Evolutionary conservation across 768 basidiomycete species (phyloP).

Genomic region (Kwoniella mangroviensis): DNA sequence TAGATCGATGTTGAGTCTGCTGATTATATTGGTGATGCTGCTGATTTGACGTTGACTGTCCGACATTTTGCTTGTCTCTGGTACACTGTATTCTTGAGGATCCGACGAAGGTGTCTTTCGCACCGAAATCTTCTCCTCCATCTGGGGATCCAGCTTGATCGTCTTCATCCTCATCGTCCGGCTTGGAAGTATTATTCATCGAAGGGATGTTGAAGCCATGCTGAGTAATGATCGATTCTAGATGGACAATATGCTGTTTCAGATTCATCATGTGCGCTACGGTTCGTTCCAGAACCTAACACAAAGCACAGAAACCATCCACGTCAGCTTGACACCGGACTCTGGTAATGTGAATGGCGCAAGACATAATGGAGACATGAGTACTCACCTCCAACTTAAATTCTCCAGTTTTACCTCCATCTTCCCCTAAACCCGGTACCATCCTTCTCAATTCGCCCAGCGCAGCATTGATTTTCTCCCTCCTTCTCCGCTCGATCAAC

Average conservation of each 20-base stretch:
- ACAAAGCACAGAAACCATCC: background rate
- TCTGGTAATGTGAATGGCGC: no score
- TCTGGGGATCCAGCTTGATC: background rate
- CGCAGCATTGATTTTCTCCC: constrained; percentile 95
- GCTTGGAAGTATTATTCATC: background rate
- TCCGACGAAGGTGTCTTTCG: background rate
- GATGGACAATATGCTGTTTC: constrained; percentile 63
- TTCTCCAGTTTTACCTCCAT: constrained; percentile 75
- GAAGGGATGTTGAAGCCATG: constrained; percentile 9
- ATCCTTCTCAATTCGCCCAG: constrained; percentile 75
- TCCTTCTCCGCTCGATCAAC: constrained; percentile 87
- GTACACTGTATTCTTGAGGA: background rate
- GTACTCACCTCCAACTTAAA: constrained; percentile 81
- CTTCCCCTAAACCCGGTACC: constrained; percentile 65
- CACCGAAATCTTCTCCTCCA: background rate
- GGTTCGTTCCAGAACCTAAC: constrained; percentile 68
- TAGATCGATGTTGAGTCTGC: background rate
- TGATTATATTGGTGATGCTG: background rate
- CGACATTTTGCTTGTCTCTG: background rate
- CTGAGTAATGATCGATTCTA: constrained; percentile 55
- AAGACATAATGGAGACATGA: no score
- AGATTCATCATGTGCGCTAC: constrained; percentile 78
- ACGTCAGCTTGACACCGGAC: no score
- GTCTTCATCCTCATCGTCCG: background rate
- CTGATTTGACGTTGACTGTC: background rate